Base-by-base conservation (phyloP, 2,329 filamentous ascomycete species). In the Curvularia hawaiiensis region DNA sequence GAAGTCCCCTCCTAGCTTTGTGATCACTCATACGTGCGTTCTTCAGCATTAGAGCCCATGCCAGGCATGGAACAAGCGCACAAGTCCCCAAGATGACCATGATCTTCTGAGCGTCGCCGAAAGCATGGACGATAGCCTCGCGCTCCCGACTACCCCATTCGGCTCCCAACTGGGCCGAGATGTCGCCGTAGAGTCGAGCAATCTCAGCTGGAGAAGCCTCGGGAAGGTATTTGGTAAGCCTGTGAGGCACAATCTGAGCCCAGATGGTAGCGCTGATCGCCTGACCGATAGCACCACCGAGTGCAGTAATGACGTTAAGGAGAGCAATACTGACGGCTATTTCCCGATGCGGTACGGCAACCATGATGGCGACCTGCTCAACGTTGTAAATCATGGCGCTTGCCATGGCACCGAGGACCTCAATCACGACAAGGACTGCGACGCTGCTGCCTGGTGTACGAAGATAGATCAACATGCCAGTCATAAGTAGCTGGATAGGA, bases 251-350 rank as follows among this genome's bases (percentile, higher is more conserved):
- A 2, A 82, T 81, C 54, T 82, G 79, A 0, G 83, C 84, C 86
- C 86, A 90, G 54, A 90, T 84, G 8, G 86, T 85, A 0, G 81
- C 81, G 1, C 86, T 82, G 43, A 90, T 80, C 4, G 86, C 81
- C 39, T 64, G 66, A 6, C 74, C 74, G 9, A 75, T 63, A 3
- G 69, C 64, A 24, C 70, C 71, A 26, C 75, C 88, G 58, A 89
- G 81, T 56, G 82, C 83, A 3, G 59, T 63, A 31, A 85, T 82
- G 20, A 89, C 82, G 14, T 82, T 79, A 41, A 87, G 79, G 59
- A 90, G 79, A 6, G 64, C 67, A 16, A 69, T 53, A 12, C 46
- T 60, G 10, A 57, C 51, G 2, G 62, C 64, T 3, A 69, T n/a
- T 24, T 65, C 40, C 35, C 66, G 56, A 24, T 68, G 65, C 8